Conservation (phyloP, 495 filamentous ascomycete species). For the Staphylotrichum tortipilum region DNA sequence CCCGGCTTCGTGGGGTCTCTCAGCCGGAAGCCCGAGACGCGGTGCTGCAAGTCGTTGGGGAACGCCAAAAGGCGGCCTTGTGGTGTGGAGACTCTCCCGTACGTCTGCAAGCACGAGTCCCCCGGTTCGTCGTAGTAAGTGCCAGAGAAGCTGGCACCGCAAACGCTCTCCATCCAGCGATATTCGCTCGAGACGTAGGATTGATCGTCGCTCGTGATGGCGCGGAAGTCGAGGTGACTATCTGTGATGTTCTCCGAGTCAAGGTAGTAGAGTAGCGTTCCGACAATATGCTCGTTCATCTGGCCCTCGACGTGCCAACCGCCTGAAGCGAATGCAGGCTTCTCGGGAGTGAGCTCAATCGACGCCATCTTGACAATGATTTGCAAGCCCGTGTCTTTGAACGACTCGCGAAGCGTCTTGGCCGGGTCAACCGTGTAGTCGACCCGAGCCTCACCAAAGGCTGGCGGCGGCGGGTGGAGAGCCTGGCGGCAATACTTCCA, state of each 20-base stretch:
- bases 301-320: constrained; percentile 45
- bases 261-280: constrained; percentile 52
- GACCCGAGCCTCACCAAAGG: constrained; percentile 26
- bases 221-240: constrained; percentile 46
- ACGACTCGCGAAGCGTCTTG: constrained; percentile 23
- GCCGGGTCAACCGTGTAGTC: not conserved
- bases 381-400: constrained; percentile 41
- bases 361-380: constrained; percentile 57
- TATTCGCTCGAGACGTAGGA: constrained; percentile 15
- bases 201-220: constrained; percentile 22
- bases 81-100: constrained; percentile 23
- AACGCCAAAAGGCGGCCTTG: constrained; percentile 33
- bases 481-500: constrained; percentile 27
- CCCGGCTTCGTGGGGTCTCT: constrained; percentile 42
- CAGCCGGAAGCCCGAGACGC: constrained; percentile 42
- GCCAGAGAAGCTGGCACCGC: constrained; percentile 12
- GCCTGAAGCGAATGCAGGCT: constrained; percentile 29
- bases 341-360: constrained; percentile 54
- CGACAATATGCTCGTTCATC: constrained; percentile 51
- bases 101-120: constrained; percentile 20
- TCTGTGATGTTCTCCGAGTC: constrained; percentile 52
- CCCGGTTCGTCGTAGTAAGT: too few relatives aligned
- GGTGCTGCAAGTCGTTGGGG: constrained; percentile 45
- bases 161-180: constrained; percentile 22
- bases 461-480: not conserved